These are phyloP conservation scores for Colletotrichum sp. DNA, from an alignment of 2,329 filamentous ascomycete species.

Conservation along the genomic window DNA sequence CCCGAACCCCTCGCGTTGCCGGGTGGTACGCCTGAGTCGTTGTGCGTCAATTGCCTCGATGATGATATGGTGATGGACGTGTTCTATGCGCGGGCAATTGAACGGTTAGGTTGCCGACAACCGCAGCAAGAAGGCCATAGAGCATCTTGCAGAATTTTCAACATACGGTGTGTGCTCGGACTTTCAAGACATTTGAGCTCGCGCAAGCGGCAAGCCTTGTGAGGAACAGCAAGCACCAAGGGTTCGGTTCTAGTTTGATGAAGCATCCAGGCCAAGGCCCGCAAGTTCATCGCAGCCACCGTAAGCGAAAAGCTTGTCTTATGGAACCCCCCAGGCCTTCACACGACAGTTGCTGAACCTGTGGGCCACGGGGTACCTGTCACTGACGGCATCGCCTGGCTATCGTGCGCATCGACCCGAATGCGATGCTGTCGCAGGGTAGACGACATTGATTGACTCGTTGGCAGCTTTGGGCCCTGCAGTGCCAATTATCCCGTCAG, in stretches of 20 bases:
- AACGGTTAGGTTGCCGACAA: not conserved
- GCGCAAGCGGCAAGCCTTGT: not conserved
- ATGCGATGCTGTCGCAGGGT: not conserved
- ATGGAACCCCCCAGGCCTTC: not conserved
- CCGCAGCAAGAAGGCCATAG: not conserved
- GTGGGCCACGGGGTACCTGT: not conserved
- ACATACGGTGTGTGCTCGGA: not conserved
- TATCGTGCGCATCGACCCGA: not conserved
- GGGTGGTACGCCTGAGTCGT: not conserved
- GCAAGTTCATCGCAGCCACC: not conserved
- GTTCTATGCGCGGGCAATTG: not conserved
- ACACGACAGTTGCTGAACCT: not conserved
- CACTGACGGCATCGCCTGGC: not conserved
- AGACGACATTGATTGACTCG: not conserved
- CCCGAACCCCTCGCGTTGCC: not conserved
- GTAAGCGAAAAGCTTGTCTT: not conserved
- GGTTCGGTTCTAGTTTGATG: not conserved
- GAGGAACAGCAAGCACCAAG: not conserved
- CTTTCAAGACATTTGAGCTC: not conserved
- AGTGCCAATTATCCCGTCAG: not conserved
- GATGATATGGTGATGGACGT: not conserved
- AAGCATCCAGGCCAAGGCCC: not conserved
- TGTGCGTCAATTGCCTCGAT: not conserved
- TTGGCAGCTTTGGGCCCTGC: not conserved
- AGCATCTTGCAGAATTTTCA: not conserved